Conservation (phyloP, 805 yeast species). For the Wickerhamomyces chambardii region DNA sequence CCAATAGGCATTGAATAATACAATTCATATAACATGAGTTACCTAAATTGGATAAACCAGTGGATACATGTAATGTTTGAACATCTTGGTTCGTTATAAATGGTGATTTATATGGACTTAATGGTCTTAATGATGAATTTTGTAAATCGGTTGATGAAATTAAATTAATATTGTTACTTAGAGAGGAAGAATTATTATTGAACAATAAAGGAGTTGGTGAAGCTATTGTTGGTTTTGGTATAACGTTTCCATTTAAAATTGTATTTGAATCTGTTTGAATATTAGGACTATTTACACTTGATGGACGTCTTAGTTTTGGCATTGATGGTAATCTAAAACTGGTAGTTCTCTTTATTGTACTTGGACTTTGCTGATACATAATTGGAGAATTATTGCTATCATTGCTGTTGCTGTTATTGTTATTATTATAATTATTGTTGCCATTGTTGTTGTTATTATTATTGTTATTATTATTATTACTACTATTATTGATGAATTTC, state of each 20-base stretch:
- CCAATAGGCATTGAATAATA: slow-evolving; percentile 75
- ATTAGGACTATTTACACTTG: slow-evolving; percentile 4
- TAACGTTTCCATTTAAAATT: too few species aligned
- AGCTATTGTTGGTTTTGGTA: not conserved
- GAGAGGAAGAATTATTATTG: not conserved
- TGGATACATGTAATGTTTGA: slow-evolving; percentile 31
- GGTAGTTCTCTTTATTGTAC: slow-evolving; percentile 9
- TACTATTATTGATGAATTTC: slow-evolving; percentile 12
- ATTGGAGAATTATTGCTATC: too few species aligned
- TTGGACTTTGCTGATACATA: not conserved
- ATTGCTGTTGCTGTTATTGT: too few species aligned
- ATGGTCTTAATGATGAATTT: not conserved
- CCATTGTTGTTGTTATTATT: too few species aligned
- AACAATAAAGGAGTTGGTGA: not conserved
- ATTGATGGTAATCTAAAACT: slow-evolving; percentile 12
- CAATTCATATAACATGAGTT: slow-evolving; percentile 94
- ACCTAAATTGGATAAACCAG: slow-evolving; percentile 77
- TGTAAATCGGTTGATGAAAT: slow-evolving; percentile 1
- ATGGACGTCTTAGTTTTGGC: slow-evolving; percentile 5
- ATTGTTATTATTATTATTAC: too few species aligned
- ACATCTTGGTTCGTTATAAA: slow-evolving; percentile 3
- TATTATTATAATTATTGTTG: too few species aligned
- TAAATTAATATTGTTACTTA: not conserved
- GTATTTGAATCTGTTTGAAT: too few species aligned
- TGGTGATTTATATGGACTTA: not conserved